Base-by-base conservation (phyloP, 106 monocot genomes). In the Dioscorea zingiberensis region DNA sequence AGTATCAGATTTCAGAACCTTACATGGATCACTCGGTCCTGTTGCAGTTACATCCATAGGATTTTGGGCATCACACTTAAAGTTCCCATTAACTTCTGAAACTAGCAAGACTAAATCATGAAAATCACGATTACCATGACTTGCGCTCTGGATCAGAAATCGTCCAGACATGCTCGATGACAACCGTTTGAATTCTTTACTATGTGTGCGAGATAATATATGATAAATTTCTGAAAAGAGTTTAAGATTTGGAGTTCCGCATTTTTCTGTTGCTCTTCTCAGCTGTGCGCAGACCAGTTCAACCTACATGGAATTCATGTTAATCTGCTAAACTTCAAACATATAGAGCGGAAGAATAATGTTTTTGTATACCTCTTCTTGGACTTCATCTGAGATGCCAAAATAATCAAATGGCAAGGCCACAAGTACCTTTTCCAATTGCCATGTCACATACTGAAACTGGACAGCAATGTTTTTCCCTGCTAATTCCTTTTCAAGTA, bases 371-470 rank as follows among this genome's bases (percentile, higher is more conserved):
- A 91, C 91, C 88, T 97, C 80, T 77, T 97, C 95, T 71, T 80
- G 80, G 60, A 97, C 88, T 81, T 97, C 95, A 64, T 91, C 91
- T 26, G 91, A 88, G 69, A 97, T 75, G 2, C 67, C 61, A 67
- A 97, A 97, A 68, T 81, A 65, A 55, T 83, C 76, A 70, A 74
- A 83, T 59, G 88, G 74, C 11, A 88, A 8, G 60, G 78, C 76
- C 55, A 59, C 78, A 65, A 97, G 80, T 60, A 66, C 85, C 65
- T 78, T 91, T 55, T 88, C 83, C 65, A 95, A 64, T 48, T 85
- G 85, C 95, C 95, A 97, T 62, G 88, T 71, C 71, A 91, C 80
- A 53, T 81, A 91, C 64, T 87, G 81, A 59, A 80, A 80, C 63
- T 94, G 89, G 19, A 86, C 25, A 22, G 69, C 66, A 38, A 77